Evolutionary conservation across 495 filamentous ascomycete genomes (phyloP), one percentile per base, ranked within the genome.

Genomic region (Penicillium bovifimosum): DNA sequence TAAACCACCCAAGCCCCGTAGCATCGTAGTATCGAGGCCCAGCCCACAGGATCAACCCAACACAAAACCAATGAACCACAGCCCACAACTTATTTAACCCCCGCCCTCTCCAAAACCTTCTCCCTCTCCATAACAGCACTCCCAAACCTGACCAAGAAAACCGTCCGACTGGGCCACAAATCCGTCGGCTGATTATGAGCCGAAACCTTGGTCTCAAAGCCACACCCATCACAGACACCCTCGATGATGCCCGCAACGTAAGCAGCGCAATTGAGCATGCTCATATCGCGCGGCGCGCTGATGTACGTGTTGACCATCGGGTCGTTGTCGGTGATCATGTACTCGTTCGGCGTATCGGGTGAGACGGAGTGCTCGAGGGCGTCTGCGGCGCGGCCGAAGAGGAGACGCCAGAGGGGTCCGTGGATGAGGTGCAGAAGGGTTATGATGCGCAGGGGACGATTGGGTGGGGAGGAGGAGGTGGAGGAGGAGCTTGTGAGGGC

Each of bases 241-340:
- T 98, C 93, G 48, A 98, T 85, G 49, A 98, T 87, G 1, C 93
- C 93, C 1, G 95, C 93, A 5, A 96, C 91, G 60, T 85, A 98
- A 10, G 93, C 93, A 20, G 93, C 93, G 69, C 92, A 96, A 66
- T 96, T 98, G 53, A 98, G 79, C 79, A 91, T 86, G 69, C 76
- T 87, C 91, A 98, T 96, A 70, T 98, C 93, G 55, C 84, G 84
- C 18, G 93, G 93, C 32, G 97, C 87, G 58, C 82, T 87, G 63
- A 98, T 87, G 67, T 95, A 96, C 17, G 83, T 83, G 64, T 96
- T 96, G 13, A 97, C 92, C 11, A 96, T 74, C 35, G 93, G 93
- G 62, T 97, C 95, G 66, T 99, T 96, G 67, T 99, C 93, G 52
- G 84, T 85, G 60, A 99, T 90, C 92, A 99, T 96, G 76, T 96